Conservation (phyloP, 257 asterid species). For the Petunia secreta region DNA sequence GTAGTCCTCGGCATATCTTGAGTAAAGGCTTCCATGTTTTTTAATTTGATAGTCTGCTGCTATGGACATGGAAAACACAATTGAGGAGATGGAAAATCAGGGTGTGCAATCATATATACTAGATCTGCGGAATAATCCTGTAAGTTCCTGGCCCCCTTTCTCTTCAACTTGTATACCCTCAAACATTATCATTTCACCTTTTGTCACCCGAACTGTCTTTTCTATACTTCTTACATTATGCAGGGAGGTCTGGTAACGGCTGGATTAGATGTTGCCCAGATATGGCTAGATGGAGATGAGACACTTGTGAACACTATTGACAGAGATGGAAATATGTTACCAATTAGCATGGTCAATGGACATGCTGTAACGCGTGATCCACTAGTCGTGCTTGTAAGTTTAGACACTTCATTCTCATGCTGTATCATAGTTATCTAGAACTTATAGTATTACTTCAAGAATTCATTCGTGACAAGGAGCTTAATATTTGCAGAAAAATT, state of each 20-base stretch:
- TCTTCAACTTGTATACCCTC: conserved; percentile 5
- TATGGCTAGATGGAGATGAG: conserved; percentile 91
- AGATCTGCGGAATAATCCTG: conserved; percentile 94
- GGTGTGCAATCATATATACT: conserved; percentile 93
- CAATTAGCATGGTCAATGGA: conserved; percentile 78
- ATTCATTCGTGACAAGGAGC: neutral
- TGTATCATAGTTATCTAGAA: neutral
- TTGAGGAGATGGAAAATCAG: conserved; percentile 76
- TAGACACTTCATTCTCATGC: neutral
- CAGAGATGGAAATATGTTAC: conserved; percentile 72
- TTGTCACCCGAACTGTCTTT: neutral
- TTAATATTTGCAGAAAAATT: neutral
- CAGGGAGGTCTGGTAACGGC: conserved; percentile 93
- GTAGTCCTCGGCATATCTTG: neutral
- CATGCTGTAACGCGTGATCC: conserved; percentile 89
- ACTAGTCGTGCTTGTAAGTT: conserved; percentile 80
- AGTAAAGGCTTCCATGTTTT: conserved; percentile 1
- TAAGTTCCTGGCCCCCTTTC: conserved; percentile 32
- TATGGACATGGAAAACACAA: conserved; percentile 76
- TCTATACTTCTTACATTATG: conserved; percentile 24
- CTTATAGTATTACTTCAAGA: neutral
- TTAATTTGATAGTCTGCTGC: conserved; percentile 73
- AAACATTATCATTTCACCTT: neutral
- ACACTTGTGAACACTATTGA: conserved; percentile 91
- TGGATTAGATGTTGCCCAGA: conserved; percentile 96